Base-by-base conservation (phyloP, 768 basidiomycete genomes). In the Udeniomyces megalosporus region DNA sequence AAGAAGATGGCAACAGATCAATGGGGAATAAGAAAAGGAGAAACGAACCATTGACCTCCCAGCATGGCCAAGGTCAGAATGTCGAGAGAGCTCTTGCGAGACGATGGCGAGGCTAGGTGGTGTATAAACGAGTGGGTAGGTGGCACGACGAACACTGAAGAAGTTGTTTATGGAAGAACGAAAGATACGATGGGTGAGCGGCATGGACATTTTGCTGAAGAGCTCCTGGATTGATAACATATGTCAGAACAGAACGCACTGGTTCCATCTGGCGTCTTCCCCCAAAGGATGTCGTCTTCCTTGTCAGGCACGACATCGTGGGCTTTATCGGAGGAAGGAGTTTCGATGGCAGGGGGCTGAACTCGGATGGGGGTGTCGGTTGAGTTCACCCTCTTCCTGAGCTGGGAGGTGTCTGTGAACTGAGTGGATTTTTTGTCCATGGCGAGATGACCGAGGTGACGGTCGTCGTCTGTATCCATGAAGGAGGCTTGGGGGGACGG, bases 141-240 rank as follows among this genome's bases (percentile, higher is more conserved):
- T 12, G 90, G 90, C 48, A 93, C 88, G 64, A 82, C 81, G 71
- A 99, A 99, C 7, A 95, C 91, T 96, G 66, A 24, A 66, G n/a
- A n/a, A n/a, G n/a, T n/a, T n/a, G n/a, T n/a, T n/a, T n/a, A 38
- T 22, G 26, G 12, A 24, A 35, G 46, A 38, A 20, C 17, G n/a
- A 54, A 35, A 22, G 24, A 3, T 12, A n/a, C 20, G 2, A 24
- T 32, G 12, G 4, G 2, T 46, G 42, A n/a, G n/a, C n/a, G n/a
- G n/a, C n/a, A n/a, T n/a, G n/a, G n/a, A n/a, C n/a, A n/a, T n/a
- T n/a, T n/a, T n/a, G n/a, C n/a, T n/a, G n/a, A n/a, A n/a, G n/a
- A n/a, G n/a, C n/a, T n/a, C n/a, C n/a, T n/a, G n/a, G n/a, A n/a
- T n/a, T n/a, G n/a, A n/a, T n/a, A n/a, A n/a, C n/a, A n/a, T n/a